Base-by-base conservation (phyloP, 208 protist species). In the Naegleria fowleri region DNA sequence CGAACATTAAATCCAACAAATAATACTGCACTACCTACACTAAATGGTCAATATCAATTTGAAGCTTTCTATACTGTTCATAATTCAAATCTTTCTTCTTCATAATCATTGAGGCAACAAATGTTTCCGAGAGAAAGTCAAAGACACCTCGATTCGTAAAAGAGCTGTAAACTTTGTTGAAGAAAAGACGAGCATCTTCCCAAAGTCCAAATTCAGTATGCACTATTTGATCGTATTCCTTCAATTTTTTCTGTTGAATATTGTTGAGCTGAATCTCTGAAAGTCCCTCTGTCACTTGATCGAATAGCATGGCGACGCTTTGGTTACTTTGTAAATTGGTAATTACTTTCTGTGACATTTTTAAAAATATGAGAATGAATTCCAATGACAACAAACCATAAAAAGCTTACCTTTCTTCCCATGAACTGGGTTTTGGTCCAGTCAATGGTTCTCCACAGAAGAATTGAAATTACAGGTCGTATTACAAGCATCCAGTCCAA, bases 1-100 rank as follows among this genome's bases (percentile, higher is more conserved):
- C 3, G 0, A 51, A 3, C 13, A 19, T 87, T 19, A 87, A 87
- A 29, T 22, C 3, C 11, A 55, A 87, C 43, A 48, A 48, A 48
- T 48, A 48, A 9, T 48, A 48, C 1, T 48, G 5, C 43, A 48
- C 43, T 48, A 67, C 55, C 1, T 67, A 67, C 5, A 83, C 29
- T 29, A 91, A 83, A 43, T 91, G 89, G 25, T 91, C 89, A 83
- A 91, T 91, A 43, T 91, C 89, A 15, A 91, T 83, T 40, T 91
- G 89, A 40, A 91, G 5, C 83, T 87, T 91, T 39, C 55, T 52
- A 83, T 91, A 91, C 59, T 91, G 55, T 43, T 91, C 89, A 83
- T 83, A 39, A 41, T 55, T 40, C 9, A 91, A n/a, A 41, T 33
- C 51, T 83, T 41, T 91, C 33, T 91, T 91, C 25, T 91, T 29